Base-by-base conservation (phyloP, 768 basidiomycete species). In the Zangia roseola region DNA sequence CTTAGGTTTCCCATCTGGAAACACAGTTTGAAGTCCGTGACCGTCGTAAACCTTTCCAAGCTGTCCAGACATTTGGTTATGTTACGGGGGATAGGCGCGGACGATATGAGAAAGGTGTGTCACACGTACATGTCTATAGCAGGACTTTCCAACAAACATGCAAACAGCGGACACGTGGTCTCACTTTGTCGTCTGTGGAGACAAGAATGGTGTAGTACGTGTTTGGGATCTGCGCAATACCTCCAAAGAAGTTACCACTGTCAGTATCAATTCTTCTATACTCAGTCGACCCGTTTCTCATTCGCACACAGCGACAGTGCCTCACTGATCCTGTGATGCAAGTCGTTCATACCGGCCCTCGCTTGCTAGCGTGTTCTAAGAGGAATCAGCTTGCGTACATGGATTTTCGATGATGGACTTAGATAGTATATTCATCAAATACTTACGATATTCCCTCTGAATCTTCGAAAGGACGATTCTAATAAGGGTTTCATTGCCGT, bases 21-120 rank as follows among this genome's bases (percentile, higher is more conserved):
- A 66, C 71, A 24, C 79, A 80, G 50, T 78, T 76, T 44, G 79
- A 81, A 55, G 44, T 79, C n/a, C 76, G 71, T 19, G 79, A 80
- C 52, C 67, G 71, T 51, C 70, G 79, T 16, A 47, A 65, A 30
- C 70, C 73, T 13, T 55, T 54, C 21, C 49, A 53, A 26, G 60
- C 73, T 4, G 72, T 70, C 19, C 65, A 71, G 40, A 64, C 75
- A 25, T 81, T 81, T 54, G 79, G 80, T 5, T 79, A 73, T 49
- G 36, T 52, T 14, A 58, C 65, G 10, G 47, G 51, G 6, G 70
- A 70, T 28, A 59, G 62, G 16, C 74, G 74, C 38, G 77, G 78
- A 17, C 64, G 75, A 43, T 78, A 63, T 39, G 66, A 71, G 42
- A 77, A 73, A 74, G 79, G 79, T 71, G 36, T 41, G 62, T 56